Evolutionary conservation across 2,329 filamentous ascomycete genomes (phyloP), one percentile per base, ranked within the genome.

Genomic region (Colletotrichum theobromicola): DNA sequence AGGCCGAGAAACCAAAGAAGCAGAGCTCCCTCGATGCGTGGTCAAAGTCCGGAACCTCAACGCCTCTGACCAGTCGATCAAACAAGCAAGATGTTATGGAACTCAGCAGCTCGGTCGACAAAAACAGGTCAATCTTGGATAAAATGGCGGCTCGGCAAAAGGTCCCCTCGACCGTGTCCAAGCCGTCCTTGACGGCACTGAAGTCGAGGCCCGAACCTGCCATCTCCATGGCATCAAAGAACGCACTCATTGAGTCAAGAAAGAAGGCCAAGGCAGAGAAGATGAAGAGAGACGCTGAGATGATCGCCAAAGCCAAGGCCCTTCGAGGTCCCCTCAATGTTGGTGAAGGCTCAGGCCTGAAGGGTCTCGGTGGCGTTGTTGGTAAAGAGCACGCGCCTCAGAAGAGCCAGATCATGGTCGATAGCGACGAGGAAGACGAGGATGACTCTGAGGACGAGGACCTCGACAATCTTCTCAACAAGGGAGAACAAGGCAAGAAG

Each of bases 321-420:
- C 83, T 90, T 8, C 85, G 88, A 65, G 87, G 89, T 73, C 85
- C 89, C 78, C 81, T 85, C 28, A 92, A 92, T n/a, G 86, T 90
- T 10, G 93, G 94, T 73, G 94, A 95, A 81, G 95, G 95, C 4
- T 97, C 95, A 73, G 95, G 94, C 24, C 85, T 97, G 12, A 89
- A 91, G 76, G 93, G 93, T 30, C 89, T 97, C 64, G 91, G 85
- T 18, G 88, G 94, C 42, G 87, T 95, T 2, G 87, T 90, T 70
- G 95, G 94, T 74, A 97, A 96, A 83, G 95, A 97, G 69, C 94
- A 96, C 80, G 89, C 91, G 4, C 90, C 91, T 2, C 89, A 90
- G 76, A 94, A 94, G 76, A 94, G 93, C 80, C 95, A 96, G 77
- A 95, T 98, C 83, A 98, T 98, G 95, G 94, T 98, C 28, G 93